Evolutionary conservation across 441 rosid genomes (phyloP), one percentile per base, ranked within the genome.

Genomic region (Adansonia grandidieri): DNA sequence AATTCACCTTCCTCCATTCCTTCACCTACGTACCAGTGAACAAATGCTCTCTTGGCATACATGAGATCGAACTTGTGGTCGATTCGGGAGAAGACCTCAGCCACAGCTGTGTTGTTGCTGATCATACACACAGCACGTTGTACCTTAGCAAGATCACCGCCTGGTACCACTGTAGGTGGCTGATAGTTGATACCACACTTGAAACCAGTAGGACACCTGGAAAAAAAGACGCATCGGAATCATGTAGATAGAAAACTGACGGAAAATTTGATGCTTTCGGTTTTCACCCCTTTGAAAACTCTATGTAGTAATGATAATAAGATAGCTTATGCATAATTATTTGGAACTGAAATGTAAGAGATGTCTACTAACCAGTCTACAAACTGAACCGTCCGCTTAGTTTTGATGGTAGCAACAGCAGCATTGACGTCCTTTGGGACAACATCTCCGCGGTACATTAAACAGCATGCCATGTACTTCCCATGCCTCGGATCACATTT

Each of bases 1-100:
- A 93, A 93, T 82, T 93, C 97, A 51, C 98, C 97, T 83, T 93
- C 98, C 80, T 92, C 98, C 98, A 93, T 93, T 58, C 95, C 97
- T 80, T 93, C 98, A 2, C 98, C 98, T 13, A 93, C 98, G 20
- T 93, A 92, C 97, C 95, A 93, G 77, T 92, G 98, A n/a, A 93
- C 97, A 15, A 93, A 93, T 17, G 98, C 98, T 61, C 98, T 83
- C 82, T 93, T 93, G 61, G 95, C 37, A 71, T 91, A 93, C 98
- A 93, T 93, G 84, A 93, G 94, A 80, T 93, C 95, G 65, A 93
- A 93, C 79, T 93, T 92, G 84, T 83, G 89, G 86, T 93, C 90
- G 53, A 93, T 92, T 54, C 93, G 84, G 67, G 92, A 80, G 87
- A 93, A 93, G 74, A 93, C 95, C 85, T 93, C 93, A 5, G 90